phyloP scores from a whole-genome alignment of 164 flowering plant genomes.

The Nymphaea thermarum region DNA sequence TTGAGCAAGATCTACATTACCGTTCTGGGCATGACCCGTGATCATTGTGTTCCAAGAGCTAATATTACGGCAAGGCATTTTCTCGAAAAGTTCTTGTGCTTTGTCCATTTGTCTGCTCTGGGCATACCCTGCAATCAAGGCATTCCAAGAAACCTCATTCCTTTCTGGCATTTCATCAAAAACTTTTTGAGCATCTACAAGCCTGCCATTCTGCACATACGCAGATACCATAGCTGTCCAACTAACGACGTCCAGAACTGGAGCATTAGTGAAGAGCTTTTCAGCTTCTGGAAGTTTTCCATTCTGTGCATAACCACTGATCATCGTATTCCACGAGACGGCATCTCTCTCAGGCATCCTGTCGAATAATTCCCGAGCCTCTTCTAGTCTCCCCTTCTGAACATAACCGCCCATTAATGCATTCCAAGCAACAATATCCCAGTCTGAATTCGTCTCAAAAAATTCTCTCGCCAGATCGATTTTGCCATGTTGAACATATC shows the following conservation, averaged over 20 bases:
- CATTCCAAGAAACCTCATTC: constrained; percentile 78
- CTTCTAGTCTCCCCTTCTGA: constrained; percentile 46
- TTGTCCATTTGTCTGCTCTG: constrained; percentile 45
- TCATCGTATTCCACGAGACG: constrained; percentile 82
- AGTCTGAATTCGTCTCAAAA: constrained; percentile 44
- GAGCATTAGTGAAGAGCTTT: constrained; percentile 56
- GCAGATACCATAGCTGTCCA: constrained; percentile 98
- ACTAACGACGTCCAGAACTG: constrained; percentile 57
- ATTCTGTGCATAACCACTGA: constrained; percentile 72
- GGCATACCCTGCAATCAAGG: constrained; percentile 79
- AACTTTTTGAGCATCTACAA: constrained; percentile 48
- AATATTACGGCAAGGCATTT: constrained; percentile 57
- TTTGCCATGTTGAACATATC: constrained; percentile 75
- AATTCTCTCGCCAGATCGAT: constrained; percentile 50
- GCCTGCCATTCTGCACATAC: constrained; percentile 61
- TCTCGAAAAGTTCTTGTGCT: constrained; percentile 70
- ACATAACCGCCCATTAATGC: constrained; percentile 75
- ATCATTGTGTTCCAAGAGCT: constrained; percentile 96
- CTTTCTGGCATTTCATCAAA: constrained; percentile 79
- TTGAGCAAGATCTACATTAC: constrained; percentile 47
- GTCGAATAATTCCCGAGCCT: constrained; percentile 56
- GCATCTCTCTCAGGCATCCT: constrained; percentile 60
- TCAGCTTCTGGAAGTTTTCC: constrained; percentile 49
- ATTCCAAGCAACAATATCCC: constrained; percentile 83
- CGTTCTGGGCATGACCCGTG: constrained; percentile 75